A percentile compares a stretch with the other conserved stretches of the same genome.
phyloP scores from a whole-genome alignment of 495 filamentous ascomycete genomes.

The Podospora pseudocomata region DNA sequence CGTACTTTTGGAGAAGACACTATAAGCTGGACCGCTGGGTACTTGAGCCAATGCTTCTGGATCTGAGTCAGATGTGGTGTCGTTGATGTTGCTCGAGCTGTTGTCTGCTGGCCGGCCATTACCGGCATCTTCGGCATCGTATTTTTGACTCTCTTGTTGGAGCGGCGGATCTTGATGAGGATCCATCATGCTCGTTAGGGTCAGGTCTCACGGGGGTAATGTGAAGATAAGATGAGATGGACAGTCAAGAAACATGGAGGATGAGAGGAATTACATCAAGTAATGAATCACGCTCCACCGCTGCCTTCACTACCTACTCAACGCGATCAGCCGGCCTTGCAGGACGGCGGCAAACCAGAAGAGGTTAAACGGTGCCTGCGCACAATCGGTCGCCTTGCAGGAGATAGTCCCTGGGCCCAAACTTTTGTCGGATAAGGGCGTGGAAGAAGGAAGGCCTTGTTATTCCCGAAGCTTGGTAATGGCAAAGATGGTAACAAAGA shows the following conservation, averaged over 20 bases:
- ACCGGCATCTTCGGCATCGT: background rate
- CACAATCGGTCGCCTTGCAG: background rate
- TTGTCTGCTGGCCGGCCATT: background rate
- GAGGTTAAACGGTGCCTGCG: background rate
- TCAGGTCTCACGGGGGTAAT: background rate
- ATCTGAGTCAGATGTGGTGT: slow-evolving; percentile 10
- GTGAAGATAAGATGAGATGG: background rate
- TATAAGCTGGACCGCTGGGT: slow-evolving; percentile 47
- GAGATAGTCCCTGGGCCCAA: background rate
- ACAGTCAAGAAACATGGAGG: background rate
- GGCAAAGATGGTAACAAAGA: background rate
- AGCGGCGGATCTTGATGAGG: background rate
- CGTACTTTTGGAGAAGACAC: slow-evolving; percentile 52
- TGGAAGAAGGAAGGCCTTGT: background rate
- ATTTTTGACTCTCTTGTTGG: background rate
- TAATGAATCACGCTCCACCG: no score
- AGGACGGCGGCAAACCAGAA: background rate
- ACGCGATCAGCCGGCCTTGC: background rate
- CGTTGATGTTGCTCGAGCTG: background rate
- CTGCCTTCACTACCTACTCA: background rate
- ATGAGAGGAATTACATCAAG: background rate
- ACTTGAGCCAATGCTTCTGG: slow-evolving; percentile 31
- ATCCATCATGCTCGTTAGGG: background rate
- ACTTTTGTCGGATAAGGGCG: background rate
- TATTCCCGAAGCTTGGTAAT: background rate